Conservation (phyloP, 23 red algal genomes). For the Agarophyton chilense region DNA sequence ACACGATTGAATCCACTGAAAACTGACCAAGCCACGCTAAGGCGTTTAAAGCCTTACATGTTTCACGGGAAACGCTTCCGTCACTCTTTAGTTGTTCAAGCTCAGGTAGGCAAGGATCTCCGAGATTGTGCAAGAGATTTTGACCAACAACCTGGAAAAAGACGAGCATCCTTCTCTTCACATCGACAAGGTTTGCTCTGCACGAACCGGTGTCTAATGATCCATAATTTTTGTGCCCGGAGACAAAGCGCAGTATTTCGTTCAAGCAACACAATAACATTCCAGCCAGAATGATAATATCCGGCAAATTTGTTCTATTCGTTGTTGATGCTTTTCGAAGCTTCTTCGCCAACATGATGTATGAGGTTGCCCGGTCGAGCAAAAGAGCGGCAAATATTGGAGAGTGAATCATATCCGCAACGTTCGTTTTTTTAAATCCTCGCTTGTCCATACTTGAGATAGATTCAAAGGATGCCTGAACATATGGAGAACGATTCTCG, state of each 20-base stretch:
- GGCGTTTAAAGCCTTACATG: background rate
- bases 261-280: constrained; percentile 24
- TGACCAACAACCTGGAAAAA: constrained; percentile 1
- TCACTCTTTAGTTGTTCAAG: background rate
- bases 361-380: constrained; percentile 43
- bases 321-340: constrained; percentile 10
- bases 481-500: background rate
- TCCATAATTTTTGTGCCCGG: background rate
- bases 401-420: constrained; percentile 22
- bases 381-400: constrained; percentile 55
- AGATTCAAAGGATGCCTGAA: constrained; percentile 6
- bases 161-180: constrained; percentile 10
- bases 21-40: constrained; percentile 15
- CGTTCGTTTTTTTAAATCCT: background rate
- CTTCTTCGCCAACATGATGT: constrained; percentile 25
- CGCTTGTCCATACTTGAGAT: background rate
- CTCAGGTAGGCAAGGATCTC: constrained; percentile 7
- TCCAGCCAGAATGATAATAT: background rate
- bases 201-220: background rate
- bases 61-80: background rate
- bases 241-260: background rate
- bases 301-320: background rate
- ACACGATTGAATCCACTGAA: constrained; percentile 47
- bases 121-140: constrained; percentile 25
- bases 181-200: background rate